A percentile compares a stretch with the other conserved stretches of the same genome.
These are phyloP conservation scores for Populus hybrid DNA, from an alignment of 441 rosid genomes.

Conservation along the genomic window DNA sequence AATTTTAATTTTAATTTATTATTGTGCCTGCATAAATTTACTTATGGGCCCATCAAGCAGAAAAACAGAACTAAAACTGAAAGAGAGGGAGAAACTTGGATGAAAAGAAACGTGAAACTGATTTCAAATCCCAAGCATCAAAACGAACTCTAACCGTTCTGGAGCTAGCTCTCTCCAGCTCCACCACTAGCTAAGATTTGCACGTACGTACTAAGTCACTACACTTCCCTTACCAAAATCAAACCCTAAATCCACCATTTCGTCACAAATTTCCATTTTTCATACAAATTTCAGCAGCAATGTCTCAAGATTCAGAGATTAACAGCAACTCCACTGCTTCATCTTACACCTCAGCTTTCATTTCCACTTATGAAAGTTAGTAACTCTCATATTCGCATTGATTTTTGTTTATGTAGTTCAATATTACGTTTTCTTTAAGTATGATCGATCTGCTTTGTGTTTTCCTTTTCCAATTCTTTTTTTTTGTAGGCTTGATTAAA, in stretches of 20 bases:
- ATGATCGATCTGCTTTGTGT: background rate
- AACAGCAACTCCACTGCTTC: background rate
- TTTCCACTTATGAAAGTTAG: background rate
- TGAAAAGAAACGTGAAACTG: background rate
- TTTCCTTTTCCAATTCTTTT: background rate
- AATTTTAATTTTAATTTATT: too few relatives aligned
- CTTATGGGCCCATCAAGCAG: background rate
- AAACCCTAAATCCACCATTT: background rate
- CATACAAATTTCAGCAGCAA: background rate
- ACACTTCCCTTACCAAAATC: background rate
- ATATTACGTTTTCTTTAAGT: background rate
- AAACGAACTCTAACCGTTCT: background rate
- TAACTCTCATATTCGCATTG: background rate
- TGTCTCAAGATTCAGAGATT: background rate
- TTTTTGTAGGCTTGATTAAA: background rate
- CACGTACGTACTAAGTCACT: background rate
- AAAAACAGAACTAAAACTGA: background rate
- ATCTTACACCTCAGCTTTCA: background rate
- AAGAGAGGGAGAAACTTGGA: background rate
- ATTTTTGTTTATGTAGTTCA: background rate
- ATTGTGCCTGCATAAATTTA: slow-evolving; percentile 1
- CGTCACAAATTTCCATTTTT: background rate
- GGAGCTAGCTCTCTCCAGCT: background rate
- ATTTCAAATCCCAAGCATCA: background rate
- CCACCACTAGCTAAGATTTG: background rate